Evolutionary conservation across 1,139 yeast genomes (phyloP), one percentile per base, ranked within the genome.

Genomic region (Hanseniaspora uvarum): DNA sequence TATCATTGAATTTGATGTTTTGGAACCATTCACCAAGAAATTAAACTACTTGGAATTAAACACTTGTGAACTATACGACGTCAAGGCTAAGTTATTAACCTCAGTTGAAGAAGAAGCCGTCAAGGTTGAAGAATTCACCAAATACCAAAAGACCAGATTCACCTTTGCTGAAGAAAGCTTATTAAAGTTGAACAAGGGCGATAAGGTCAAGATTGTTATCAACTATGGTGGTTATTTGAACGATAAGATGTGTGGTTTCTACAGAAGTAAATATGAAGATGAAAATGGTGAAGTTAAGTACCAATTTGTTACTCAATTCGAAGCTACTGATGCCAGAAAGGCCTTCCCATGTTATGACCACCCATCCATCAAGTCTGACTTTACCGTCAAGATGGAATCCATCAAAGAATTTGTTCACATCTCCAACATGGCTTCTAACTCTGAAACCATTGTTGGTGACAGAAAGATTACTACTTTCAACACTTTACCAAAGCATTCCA

Each of bases 301-400:
- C 59, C 76, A 83, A 73, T 82, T 86, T 47, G 80, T 89, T 38
- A 85, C 94, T 45, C 94, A 85, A 69, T 83, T 85, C 76, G 94
- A 85, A 69, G 85, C 94, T 34, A 83, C 89, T 30, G 89, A 84
- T 65, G 87, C 89, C 53, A 80, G 94, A 67, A 76, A 87, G 63
- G 89, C 94, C 0, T 82, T 85, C 70, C 94, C 94, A 18, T 83
- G 86, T 64, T 78, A 83, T 59, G 94, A 84, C 65, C 94, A 85
- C 66, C 94, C 94, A 28, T 76, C 79, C 55, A 72, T 81, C 58
- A 85, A 85, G 69, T 86, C 94, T 8, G 77, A 86, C 24, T 85
- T 80, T 62, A 79, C 77, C 56, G 77, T 86, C 56, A 73, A 80
- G 30, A 70, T 86, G 59, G 72, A 79, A 28, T 75, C 83, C 43